phyloP scores from a whole-genome alignment of 2,329 filamentous ascomycete species.

The Hymenoscyphus fructigenus region DNA sequence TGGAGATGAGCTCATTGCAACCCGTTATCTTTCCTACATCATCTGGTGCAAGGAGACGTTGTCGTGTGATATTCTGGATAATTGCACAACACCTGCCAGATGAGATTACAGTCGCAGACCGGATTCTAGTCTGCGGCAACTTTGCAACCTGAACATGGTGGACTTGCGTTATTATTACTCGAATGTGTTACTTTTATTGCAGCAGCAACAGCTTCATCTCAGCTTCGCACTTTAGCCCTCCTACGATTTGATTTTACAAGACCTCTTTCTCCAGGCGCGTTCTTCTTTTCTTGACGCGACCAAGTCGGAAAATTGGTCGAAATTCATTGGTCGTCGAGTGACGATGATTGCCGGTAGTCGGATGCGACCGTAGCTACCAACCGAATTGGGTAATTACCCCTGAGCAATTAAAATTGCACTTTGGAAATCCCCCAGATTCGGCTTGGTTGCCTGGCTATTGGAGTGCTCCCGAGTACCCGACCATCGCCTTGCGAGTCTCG shows the following conservation, averaged over 20 bases:
- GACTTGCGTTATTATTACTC: neutral
- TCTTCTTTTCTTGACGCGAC: neutral
- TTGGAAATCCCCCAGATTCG: constrained; percentile 8
- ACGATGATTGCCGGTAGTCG: neutral
- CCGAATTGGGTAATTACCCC: neutral
- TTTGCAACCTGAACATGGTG: neutral
- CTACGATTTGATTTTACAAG: neutral
- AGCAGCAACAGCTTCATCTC: neutral
- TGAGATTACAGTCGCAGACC: neutral
- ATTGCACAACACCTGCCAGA: constrained; percentile 5
- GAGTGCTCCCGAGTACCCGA: neutral
- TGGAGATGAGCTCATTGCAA: constrained; percentile 6
- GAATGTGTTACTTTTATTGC: neutral
- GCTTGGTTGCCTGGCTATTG: neutral
- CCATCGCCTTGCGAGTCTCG: neutral
- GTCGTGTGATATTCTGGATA: constrained; percentile 12
- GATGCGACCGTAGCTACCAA: neutral
- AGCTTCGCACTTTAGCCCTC: neutral
- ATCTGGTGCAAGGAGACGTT: constrained; percentile 10
- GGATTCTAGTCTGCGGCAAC: neutral
- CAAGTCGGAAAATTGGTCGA: neutral
- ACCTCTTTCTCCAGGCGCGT: neutral
- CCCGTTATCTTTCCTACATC: constrained; percentile 1
- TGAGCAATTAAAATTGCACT: constrained; percentile 10
- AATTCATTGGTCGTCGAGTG: constrained; percentile 4